phyloP scores from a whole-genome alignment of 2,329 filamentous ascomycete genomes.

The Paradendryphiella salina region DNA sequence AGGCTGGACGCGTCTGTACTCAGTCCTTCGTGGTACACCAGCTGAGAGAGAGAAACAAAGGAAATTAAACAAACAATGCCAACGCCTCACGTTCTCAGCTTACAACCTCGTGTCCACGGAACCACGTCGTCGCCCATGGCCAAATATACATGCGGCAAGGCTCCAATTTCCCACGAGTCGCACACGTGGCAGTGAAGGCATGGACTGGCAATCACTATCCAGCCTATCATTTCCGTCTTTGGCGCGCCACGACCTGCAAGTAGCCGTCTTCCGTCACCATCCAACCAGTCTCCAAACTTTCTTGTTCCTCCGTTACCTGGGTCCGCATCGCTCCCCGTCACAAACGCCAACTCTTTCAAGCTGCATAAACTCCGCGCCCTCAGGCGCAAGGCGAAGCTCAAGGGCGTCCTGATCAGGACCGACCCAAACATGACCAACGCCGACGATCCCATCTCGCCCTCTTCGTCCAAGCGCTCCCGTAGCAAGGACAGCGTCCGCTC shows the following conservation, averaged over 20 bases:
- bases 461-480: constrained; percentile 47
- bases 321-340: constrained; percentile 14
- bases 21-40: too few relatives aligned
- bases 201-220: constrained; percentile 5
- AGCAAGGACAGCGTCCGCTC: constrained; percentile 46
- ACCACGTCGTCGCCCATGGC: constrained; percentile 4
- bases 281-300: constrained; percentile 29
- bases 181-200: constrained; percentile 16
- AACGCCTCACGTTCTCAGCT: too few relatives aligned
- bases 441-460: constrained; percentile 39
- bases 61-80: too few relatives aligned
- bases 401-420: constrained; percentile 32
- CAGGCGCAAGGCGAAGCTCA: constrained; percentile 47
- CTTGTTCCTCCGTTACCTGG: constrained; percentile 21
- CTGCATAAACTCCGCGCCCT: constrained; percentile 48
- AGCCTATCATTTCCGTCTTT: constrained; percentile 2
- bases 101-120: too few relatives aligned
- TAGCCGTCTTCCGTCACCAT: constrained; percentile 23
- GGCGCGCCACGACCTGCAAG: constrained; percentile 19
- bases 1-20: neutral
- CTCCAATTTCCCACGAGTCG: constrained; percentile 13
- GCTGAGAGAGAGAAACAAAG: too few relatives aligned
- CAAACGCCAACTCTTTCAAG: constrained; percentile 32
- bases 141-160: constrained; percentile 1
- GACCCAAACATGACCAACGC: constrained; percentile 33